Evolutionary conservation across 148 eudicot species (phyloP), one percentile per base, ranked within the genome.

Genomic region (Fallopia convolvulus): DNA sequence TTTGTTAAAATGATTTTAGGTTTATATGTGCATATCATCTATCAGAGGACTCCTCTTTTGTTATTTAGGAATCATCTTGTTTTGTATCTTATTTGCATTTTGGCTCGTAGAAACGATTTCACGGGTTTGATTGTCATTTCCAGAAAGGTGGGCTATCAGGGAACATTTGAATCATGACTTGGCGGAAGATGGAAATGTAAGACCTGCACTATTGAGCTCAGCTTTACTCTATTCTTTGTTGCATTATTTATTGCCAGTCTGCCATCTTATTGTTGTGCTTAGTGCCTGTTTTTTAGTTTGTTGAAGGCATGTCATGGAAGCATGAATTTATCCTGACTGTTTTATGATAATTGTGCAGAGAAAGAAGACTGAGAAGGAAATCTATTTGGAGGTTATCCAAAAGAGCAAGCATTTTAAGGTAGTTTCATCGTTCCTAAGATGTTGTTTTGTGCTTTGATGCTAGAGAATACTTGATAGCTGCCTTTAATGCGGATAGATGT

Each of bases 381-480:
- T 91, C 13, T 88, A 88, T 92, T 86, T 85, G 55, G 99, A 95
- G 86, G 80, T 95, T 63, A 92, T 95, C 75, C 78, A 50, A 36
- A 95, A 95, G 89, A 92, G 97, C 89, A 95, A 95, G 83, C 86
- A 77, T 75, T 91, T 85, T 86, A 95, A 90, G 97, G 99, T 94
- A 75, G 79, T 70, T 46, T 60, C 17, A 52, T 41, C 20, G 47
- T 78, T 58, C 12, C 52, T 56, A 9, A 68, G 20, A 20, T 47
- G 5, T 18, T 74, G 50, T 76, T 47, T 75, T 33, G 41, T 26
- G 74, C 61, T 68, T 21, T 61, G 44, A 68, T 68, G 72, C 23
- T 68, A 14, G 39, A 42, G 10, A 39, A 15, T 68, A 68, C 70
- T 30, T 63, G 10, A 26, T 30, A 63, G 4, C 15, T 8, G 61